These are phyloP conservation scores for Phytophthora foliorum DNA, from an alignment of 352 stramenopile genomes.

Conservation along the genomic window DNA sequence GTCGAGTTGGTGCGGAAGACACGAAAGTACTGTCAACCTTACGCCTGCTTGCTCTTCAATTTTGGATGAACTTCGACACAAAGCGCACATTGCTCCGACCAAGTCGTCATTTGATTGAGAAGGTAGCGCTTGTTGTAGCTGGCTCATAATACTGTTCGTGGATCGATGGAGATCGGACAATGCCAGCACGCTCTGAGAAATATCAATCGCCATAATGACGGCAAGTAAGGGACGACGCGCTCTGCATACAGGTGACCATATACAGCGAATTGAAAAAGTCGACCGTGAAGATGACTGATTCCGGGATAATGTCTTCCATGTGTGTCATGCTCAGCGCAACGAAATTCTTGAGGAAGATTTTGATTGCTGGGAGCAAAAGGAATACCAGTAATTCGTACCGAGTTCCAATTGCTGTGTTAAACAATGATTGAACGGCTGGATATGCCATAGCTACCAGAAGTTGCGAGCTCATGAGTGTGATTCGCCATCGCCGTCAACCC, in stretches of 20 bases:
- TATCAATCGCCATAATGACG: not conserved
- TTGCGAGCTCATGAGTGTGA: not conserved
- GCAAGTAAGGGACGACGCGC: slow-evolving; percentile 4
- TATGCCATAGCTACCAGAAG: not conserved
- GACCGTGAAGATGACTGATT: slow-evolving; percentile 22
- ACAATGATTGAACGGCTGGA: not conserved
- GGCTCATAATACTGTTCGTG: too few species aligned
- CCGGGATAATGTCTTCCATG: slow-evolving; percentile 21
- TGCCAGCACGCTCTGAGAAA: not conserved
- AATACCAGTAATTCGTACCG: not conserved
- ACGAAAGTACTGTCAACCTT: too few species aligned
- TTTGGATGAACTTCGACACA: too few species aligned
- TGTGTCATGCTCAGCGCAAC: not conserved
- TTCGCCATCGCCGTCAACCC: not conserved
- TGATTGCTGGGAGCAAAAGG: not conserved
- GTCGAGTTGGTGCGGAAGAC: too few species aligned
- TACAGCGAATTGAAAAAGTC: slow-evolving; percentile 31
- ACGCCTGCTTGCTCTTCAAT: too few species aligned
- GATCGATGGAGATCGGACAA: too few species aligned
- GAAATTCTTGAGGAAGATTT: not conserved
- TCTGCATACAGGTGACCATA: slow-evolving; percentile 22
- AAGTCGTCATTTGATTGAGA: too few species aligned
- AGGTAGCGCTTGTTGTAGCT: too few species aligned
- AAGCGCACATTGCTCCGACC: too few species aligned
- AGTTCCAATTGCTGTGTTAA: not conserved